phyloP scores from a whole-genome alignment of 768 basidiomycete species.

The Gloeophyllum trabeum region DNA sequence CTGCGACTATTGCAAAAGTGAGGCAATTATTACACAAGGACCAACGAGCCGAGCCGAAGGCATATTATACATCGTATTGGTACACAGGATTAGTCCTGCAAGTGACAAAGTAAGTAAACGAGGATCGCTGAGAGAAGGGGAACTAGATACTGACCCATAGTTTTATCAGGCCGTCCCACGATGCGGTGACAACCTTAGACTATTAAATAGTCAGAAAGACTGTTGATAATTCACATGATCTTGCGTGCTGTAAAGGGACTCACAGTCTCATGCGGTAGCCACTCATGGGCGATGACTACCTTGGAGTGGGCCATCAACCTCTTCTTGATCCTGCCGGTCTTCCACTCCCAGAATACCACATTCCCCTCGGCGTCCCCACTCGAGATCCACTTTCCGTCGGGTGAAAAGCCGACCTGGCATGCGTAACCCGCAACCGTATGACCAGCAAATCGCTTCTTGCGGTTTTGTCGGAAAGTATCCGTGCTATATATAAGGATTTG shows the following conservation, averaged over 20 bases:
- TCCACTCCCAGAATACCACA: constrained; percentile 99
- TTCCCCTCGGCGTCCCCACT: constrained; percentile 94
- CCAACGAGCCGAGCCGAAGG: too few relatives aligned
- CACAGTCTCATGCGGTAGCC: constrained; percentile 96
- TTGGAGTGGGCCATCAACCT: constrained; percentile 83
- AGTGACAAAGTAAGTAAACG: constrained; percentile 3
- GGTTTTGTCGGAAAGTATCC: constrained; percentile 96
- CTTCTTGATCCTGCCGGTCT: constrained; percentile 92
- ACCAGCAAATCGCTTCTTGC: constrained; percentile 96
- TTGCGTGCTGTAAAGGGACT: constrained; percentile 22
- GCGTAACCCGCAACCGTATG: constrained; percentile 97
- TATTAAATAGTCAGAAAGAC: constrained; percentile 22
- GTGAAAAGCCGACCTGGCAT: constrained; percentile 93
- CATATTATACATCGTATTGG: too few relatives aligned
- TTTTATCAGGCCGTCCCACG: constrained; percentile 97
- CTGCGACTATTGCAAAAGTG: too few relatives aligned
- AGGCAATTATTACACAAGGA: too few relatives aligned
- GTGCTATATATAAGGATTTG: constrained; percentile 97
- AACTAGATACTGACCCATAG: constrained; percentile 64
- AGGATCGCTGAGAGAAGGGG: neutral
- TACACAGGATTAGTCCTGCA: constrained; percentile 24
- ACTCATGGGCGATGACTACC: constrained; percentile 96
- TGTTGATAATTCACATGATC: constrained; percentile 1
- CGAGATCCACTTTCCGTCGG: constrained; percentile 97
- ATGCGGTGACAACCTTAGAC: constrained; percentile 96